A percentile compares a stretch with the other conserved stretches of the same genome.
phyloP scores from a whole-genome alignment of 495 filamentous ascomycete species.

The Penicillium flavigenum region DNA sequence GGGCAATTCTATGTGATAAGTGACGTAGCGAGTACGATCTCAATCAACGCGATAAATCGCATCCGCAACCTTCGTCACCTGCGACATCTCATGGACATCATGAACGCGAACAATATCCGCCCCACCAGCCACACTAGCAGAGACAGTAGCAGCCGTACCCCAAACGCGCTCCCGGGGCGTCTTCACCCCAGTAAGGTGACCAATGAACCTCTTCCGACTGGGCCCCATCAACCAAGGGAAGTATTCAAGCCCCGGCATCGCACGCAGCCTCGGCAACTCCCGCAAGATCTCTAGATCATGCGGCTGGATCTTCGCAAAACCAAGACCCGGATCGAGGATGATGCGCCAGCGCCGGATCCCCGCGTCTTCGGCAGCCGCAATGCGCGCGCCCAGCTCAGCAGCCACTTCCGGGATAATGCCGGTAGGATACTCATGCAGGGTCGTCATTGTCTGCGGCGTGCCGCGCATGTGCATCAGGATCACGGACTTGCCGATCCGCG shows the following conservation, averaged over 20 bases:
- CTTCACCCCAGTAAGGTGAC: slow-evolving; percentile 75
- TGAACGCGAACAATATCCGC: slow-evolving; percentile 95
- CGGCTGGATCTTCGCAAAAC: slow-evolving; percentile 79
- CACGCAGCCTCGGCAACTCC: slow-evolving; percentile 60
- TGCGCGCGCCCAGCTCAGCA: slow-evolving; percentile 64
- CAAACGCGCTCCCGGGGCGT: slow-evolving; percentile 63
- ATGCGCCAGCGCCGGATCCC: slow-evolving; percentile 92
- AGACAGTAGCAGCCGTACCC: slow-evolving; percentile 88
- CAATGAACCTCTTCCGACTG: slow-evolving; percentile 89
- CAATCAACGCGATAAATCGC: slow-evolving; percentile 68
- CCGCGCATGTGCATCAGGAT: slow-evolving; percentile 97
- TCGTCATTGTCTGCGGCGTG: slow-evolving; percentile 77
- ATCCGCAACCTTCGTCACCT: slow-evolving; percentile 86
- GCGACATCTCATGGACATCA: slow-evolving; percentile 86
- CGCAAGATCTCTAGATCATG: slow-evolving; percentile 82
- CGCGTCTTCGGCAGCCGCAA: slow-evolving; percentile 75
- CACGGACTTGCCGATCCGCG: slow-evolving; percentile 74
- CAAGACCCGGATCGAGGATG: slow-evolving; percentile 89
- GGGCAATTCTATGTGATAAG: slow-evolving; percentile 5
- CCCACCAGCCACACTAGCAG: slow-evolving; percentile 83
- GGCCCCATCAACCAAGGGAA: slow-evolving; percentile 89
- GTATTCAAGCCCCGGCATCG: slow-evolving; percentile 61
- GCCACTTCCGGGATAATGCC: slow-evolving; percentile 72
- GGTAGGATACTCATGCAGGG: slow-evolving; percentile 64
- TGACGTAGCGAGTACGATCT: slow-evolving; percentile 1